Percentiles rank a stretch among this genome's conserved stretches.
Evolutionary conservation across 2,329 filamentous ascomycete genomes (phyloP).

Genomic region (Epicoccum nigrum): DNA sequence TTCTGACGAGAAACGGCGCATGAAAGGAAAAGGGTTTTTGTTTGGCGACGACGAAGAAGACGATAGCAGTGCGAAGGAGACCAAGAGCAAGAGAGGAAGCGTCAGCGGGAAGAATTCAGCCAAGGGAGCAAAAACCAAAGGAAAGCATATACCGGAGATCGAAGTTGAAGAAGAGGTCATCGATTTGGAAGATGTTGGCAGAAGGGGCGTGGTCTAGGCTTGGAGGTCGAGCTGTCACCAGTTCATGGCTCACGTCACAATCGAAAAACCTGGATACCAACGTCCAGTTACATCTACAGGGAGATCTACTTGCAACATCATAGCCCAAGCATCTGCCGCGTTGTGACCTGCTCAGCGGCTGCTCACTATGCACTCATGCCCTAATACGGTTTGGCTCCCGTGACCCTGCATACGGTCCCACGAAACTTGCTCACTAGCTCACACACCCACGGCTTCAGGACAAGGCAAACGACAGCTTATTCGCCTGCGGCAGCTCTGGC

Average conservation of each 20-base stretch:
- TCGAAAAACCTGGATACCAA: neutral
- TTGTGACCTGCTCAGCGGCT: constrained; percentile 12
- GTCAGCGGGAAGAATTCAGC: constrained; percentile 23
- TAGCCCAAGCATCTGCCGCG: neutral
- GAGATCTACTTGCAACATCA: neutral
- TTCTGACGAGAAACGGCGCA: constrained; percentile 44
- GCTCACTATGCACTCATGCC: constrained; percentile 15
- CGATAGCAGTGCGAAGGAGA: constrained; percentile 23
- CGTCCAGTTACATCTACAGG: neutral
- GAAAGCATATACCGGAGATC: constrained; percentile 30
- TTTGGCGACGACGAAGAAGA: constrained; percentile 51
- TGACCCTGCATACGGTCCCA: constrained; percentile 23
- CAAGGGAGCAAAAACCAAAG: constrained; percentile 28
- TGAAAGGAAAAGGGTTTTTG: constrained; percentile 48
- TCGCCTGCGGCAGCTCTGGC: constrained; percentile 12
- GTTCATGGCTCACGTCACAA: constrained; percentile 1
- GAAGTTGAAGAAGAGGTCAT: constrained; percentile 47
- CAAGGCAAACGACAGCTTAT: constrained; percentile 10
- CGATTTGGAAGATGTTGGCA: constrained; percentile 44
- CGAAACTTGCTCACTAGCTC: constrained; percentile 34
- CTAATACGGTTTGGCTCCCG: constrained; percentile 11
- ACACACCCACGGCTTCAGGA: constrained; percentile 16
- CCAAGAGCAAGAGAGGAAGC: constrained; percentile 31
- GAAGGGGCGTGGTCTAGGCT: constrained; percentile 36
- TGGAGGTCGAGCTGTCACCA: neutral